phyloP scores from a whole-genome alignment of 495 filamentous ascomycete species.

The Cercophora samala region DNA sequence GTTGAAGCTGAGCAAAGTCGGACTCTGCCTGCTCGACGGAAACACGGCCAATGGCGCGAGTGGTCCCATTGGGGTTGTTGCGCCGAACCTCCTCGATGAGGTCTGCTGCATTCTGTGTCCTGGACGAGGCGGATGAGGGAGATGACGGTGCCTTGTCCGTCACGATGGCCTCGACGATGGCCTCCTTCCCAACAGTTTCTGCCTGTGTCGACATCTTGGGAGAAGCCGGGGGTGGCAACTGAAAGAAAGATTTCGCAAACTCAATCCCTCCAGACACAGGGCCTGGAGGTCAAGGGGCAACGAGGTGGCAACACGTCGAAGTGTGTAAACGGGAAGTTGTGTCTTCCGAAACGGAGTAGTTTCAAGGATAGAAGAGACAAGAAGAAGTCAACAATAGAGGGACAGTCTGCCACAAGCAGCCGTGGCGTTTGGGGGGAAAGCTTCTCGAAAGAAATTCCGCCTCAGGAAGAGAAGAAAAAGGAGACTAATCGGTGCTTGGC shows the following conservation, averaged over 20 bases:
- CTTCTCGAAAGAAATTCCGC: not conserved
- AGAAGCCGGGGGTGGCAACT: not conserved
- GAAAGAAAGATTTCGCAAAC: not conserved
- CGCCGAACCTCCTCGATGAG: conserved; percentile 44
- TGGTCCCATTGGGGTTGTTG: conserved; percentile 52
- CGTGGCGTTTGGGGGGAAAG: not conserved
- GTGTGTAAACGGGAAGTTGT: not conserved
- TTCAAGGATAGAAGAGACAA: not conserved
- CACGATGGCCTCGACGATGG: not conserved
- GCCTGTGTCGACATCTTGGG: not conserved
- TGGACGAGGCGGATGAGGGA: conserved; percentile 42
- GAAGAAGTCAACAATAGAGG: not conserved
- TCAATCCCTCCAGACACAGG: not conserved
- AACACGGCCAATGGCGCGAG: conserved; percentile 47
- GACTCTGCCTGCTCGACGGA: conserved; percentile 71
- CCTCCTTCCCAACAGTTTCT: not conserved
- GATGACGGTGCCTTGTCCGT: conserved; percentile 6
- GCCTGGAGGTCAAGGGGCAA: not conserved
- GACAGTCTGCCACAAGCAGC: not conserved
- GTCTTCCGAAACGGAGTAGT: not conserved
- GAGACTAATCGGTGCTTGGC: not conserved
- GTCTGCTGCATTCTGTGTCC: conserved; percentile 39
- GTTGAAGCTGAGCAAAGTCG: conserved; percentile 72
- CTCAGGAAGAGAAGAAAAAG: not conserved
- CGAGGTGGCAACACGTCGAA: not conserved